These are phyloP conservation scores for Tuber indicum DNA, from an alignment of 495 filamentous ascomycete species.

Conservation along the genomic window DNA sequence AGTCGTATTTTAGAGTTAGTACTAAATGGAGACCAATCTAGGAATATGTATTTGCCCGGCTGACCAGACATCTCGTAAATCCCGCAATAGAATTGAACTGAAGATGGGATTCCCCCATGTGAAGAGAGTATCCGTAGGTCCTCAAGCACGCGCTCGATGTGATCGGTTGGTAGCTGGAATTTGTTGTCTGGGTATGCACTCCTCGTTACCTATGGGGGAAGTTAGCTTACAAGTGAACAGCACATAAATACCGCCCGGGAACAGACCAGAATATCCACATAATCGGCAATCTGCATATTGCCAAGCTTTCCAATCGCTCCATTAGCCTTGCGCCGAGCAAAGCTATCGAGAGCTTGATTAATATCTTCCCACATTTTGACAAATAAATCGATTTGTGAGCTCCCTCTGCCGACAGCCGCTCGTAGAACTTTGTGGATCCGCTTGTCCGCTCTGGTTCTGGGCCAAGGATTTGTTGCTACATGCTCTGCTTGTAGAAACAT, in stretches of 20 bases:
- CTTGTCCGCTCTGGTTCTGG: neutral
- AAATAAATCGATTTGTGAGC: neutral
- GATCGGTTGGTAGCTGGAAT: neutral
- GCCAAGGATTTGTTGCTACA: neutral
- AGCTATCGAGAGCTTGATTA: neutral
- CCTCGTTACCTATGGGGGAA: neutral
- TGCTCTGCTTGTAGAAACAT: constrained; percentile 12
- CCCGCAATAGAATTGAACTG: constrained; percentile 3
- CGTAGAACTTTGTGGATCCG: neutral
- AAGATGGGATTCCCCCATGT: neutral
- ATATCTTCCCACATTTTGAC: constrained; percentile 8
- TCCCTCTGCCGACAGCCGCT: neutral
- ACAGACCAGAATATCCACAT: constrained; percentile 27
- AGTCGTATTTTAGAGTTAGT: neutral
- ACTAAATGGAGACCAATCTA: constrained; percentile 6
- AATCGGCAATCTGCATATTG: neutral
- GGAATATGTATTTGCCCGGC: constrained; percentile 2
- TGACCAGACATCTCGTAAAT: constrained; percentile 4
- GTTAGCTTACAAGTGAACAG: neutral
- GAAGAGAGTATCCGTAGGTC: constrained; percentile 9
- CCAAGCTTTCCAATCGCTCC: neutral
- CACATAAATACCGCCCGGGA: neutral
- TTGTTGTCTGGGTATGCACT: neutral
- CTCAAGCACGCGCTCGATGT: neutral
- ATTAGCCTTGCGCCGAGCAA: neutral